Percentiles rank a stretch among this genome's conserved stretches.
phyloP scores from a whole-genome alignment of 305 asterid genomes.

The Withania somnifera region DNA sequence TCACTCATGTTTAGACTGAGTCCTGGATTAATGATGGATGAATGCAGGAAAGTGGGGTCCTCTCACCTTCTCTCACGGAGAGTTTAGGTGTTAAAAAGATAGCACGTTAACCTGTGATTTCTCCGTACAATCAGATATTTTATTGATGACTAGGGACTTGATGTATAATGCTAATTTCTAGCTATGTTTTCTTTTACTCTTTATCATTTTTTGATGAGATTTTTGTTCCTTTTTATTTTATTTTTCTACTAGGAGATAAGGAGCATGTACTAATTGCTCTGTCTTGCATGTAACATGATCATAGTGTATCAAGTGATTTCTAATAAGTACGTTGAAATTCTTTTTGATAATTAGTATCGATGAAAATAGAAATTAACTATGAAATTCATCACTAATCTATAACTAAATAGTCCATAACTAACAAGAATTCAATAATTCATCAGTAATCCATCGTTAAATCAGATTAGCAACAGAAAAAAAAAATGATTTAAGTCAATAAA shows the following conservation, averaged over 20 bases:
- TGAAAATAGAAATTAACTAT: not conserved
- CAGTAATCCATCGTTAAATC: not conserved
- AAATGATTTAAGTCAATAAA: not conserved
- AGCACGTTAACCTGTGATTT: too few species aligned
- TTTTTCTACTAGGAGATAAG: not conserved
- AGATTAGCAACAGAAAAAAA: not conserved
- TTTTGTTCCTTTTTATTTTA: not conserved
- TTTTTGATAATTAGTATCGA: not conserved
- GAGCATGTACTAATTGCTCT: not conserved
- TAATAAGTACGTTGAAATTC: not conserved
- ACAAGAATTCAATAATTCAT: not conserved
- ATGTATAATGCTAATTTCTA: not conserved
- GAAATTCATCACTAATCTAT: not conserved
- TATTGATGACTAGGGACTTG: not conserved
- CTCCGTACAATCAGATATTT: too few species aligned
- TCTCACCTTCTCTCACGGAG: too few species aligned
- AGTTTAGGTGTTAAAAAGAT: too few species aligned
- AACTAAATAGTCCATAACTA: not conserved
- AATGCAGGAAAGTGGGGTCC: not conserved
- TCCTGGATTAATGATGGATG: constrained; percentile 1
- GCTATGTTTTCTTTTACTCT: not conserved
- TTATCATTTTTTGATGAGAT: not conserved
- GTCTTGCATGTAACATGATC: not conserved
- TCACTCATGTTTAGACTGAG: constrained; percentile 27
- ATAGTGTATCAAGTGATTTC: not conserved